A percentile compares a stretch with the other conserved stretches of the same genome.
These are phyloP conservation scores for Penicillium riverlandense DNA, from an alignment of 495 filamentous ascomycete species.

Conservation along the genomic window DNA sequence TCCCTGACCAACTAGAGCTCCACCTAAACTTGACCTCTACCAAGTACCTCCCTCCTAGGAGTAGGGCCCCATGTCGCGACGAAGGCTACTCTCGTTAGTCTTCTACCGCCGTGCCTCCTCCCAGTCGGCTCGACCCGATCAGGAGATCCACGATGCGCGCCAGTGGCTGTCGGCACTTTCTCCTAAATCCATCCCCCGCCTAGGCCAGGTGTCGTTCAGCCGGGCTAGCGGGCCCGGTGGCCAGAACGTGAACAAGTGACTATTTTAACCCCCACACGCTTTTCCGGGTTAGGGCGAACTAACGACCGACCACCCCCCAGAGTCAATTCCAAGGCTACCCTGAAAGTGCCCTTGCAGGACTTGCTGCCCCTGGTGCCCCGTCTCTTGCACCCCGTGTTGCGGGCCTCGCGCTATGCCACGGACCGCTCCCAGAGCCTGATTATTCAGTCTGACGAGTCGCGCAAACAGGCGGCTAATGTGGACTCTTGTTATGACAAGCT, in stretches of 20 bases:
- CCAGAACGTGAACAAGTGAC: conserved; percentile 95
- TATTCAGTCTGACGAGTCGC: conserved; percentile 60
- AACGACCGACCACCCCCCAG: conserved; percentile 34
- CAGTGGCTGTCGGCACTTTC: conserved; percentile 67
- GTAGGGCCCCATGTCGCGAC: no score
- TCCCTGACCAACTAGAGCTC: no score
- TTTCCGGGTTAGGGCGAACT: no score
- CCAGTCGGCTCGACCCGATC: no score
- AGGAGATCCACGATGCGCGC: conserved; percentile 59
- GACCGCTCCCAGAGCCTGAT: conserved; percentile 53
- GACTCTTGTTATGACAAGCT: conserved; percentile 59
- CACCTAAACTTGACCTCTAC: no score
- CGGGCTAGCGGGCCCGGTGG: conserved; percentile 90
- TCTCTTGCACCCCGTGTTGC: conserved; percentile 56
- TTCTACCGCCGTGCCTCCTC: no score
- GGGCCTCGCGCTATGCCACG: conserved; percentile 63
- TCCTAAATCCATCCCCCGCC: conserved; percentile 54
- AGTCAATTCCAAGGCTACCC: conserved; percentile 86
- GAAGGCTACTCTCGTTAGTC: no score
- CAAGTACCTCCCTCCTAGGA: no score
- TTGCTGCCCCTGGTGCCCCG: conserved; percentile 59
- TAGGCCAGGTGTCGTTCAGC: conserved; percentile 65
- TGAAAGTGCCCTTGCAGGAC: conserved; percentile 52
- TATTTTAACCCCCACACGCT: background rate
- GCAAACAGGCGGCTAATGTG: conserved; percentile 60